A percentile compares a stretch with the other conserved stretches of the same genome.
Conservation (phyloP, 2,329 filamentous ascomycete species). For the Chrysoporthe cubensis region DNA sequence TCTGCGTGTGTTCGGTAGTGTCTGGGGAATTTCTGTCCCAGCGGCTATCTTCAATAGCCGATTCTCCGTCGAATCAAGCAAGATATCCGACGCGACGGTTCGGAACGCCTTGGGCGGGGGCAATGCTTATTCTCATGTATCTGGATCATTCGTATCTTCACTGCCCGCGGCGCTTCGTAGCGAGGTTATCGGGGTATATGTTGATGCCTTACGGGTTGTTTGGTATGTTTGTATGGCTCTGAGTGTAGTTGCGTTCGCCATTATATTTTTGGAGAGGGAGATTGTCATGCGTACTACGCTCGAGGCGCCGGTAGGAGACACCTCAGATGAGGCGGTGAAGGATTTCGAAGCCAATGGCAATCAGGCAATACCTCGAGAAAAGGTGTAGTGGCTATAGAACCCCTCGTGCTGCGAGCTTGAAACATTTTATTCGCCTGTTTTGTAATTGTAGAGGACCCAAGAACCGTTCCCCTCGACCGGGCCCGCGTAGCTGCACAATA, state of each 20-base stretch:
- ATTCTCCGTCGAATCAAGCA: not conserved
- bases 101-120: not conserved
- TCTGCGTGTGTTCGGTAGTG: not conserved
- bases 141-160: not conserved
- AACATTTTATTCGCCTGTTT: too few relatives aligned
- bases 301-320: not conserved
- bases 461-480: too few relatives aligned
- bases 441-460: too few relatives aligned
- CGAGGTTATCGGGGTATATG: not conserved
- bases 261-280: constrained; percentile 7
- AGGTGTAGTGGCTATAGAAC: too few relatives aligned
- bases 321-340: not conserved
- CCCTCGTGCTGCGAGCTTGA: too few relatives aligned
- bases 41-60: constrained; percentile 12
- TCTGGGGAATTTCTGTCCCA: constrained; percentile 10
- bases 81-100: constrained; percentile 17
- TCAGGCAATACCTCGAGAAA: too few relatives aligned
- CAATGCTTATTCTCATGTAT: constrained; percentile 6
- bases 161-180: not conserved
- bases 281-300: constrained; percentile 3
- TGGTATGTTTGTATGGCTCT: constrained; percentile 6
- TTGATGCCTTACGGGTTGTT: constrained; percentile 3
- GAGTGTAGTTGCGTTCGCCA: not conserved
- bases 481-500: too few relatives aligned
- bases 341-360: not conserved